Percentiles rank a stretch among this genome's conserved stretches.
These are phyloP conservation scores for Solanum pennellii DNA, from an alignment of 257 asterid genomes.

Conservation along the genomic window DNA sequence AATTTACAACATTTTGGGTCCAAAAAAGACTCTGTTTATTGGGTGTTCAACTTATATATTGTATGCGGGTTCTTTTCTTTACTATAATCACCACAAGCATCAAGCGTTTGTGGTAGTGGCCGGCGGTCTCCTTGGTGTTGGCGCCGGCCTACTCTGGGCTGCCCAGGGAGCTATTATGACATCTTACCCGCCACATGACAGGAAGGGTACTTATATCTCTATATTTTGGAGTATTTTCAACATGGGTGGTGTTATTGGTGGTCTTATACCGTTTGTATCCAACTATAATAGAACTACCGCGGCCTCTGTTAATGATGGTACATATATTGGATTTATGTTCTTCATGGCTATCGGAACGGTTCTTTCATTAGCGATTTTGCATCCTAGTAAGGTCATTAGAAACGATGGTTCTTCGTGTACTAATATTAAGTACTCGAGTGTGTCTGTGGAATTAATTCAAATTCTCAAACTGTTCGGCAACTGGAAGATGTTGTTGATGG, in stretches of 20 bases:
- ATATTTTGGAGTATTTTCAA: slow-evolving; percentile 88
- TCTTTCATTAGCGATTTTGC: slow-evolving; percentile 49
- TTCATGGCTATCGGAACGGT: slow-evolving; percentile 67
- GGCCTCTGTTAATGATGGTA: slow-evolving; percentile 77
- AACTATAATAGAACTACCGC: slow-evolving; percentile 48
- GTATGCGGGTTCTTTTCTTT: slow-evolving; percentile 77
- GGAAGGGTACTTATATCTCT: slow-evolving; percentile 78
- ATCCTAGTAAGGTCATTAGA: slow-evolving; percentile 67
- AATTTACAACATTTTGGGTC: slow-evolving; percentile 78
- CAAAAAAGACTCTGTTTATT: slow-evolving; percentile 42
- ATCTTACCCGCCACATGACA: slow-evolving; percentile 72
- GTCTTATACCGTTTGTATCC: slow-evolving; percentile 55
- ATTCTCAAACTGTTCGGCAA: slow-evolving; percentile 55
- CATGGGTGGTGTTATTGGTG: slow-evolving; percentile 90
- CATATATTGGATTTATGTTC: slow-evolving; percentile 84
- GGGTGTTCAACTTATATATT: slow-evolving; percentile 84
- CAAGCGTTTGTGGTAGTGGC: slow-evolving; percentile 72
- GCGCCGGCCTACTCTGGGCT: slow-evolving; percentile 94
- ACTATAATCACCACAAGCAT: slow-evolving; percentile 69
- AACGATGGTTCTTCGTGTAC: slow-evolving; percentile 73
- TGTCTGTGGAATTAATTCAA: slow-evolving; percentile 32
- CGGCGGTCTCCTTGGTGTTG: slow-evolving; percentile 80
- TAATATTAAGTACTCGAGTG: slow-evolving; percentile 63
- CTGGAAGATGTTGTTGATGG: slow-evolving; percentile 77
- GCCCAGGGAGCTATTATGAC: slow-evolving; percentile 96